Base-by-base conservation (phyloP, 306 rosid genomes). In the Vicia villosa region DNA sequence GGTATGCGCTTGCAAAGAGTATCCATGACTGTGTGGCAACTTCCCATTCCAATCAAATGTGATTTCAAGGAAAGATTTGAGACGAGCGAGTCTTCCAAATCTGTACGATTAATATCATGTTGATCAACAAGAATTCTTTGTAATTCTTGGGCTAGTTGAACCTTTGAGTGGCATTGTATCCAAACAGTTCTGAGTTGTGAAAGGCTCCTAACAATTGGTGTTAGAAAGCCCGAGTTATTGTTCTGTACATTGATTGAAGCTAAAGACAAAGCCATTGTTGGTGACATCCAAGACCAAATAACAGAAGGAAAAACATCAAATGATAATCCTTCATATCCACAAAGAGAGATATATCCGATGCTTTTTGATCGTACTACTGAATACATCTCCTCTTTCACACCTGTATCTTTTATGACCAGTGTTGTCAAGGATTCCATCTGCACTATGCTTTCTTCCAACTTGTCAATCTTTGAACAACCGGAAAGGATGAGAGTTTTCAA, bases 351-450 rank as follows among this genome's bases (percentile, higher is more conserved):
- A 59, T 26, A 16, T 22, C 40, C 24, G 15, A 84, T 80, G n/a
- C 73, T 76, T 36, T 58, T 58, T 28, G 45, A 15, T 36, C 24
- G 24, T 3, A n/a, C 42, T 8, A 78, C 60, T 7, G 71, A 74
- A 9, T 1, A 37, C 3, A 84, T 86, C 0, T 76, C 14, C 20
- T 43, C 4, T 50, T 32, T 71, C 8, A 86, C 59, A 32, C 77
- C 30, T 4, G 83, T 78, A 19, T 79, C 5, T 15, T 79, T 70
- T 0, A 80, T 85, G 0, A 14, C 9, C 2, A 86, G 55, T 7
- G 64, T 82, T 3, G 52, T 72, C 78, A 86, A 30, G 24, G 87
- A 84, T 66, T 37, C 38, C 85, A 86, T 66, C 14, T 83, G 72
- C 22, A 37, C 86, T 6, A 86, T 15, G 16, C 68, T 77, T 4